Evolutionary conservation across 768 basidiomycete genomes (phyloP).

Genomic region (Ramaria rubella): DNA sequence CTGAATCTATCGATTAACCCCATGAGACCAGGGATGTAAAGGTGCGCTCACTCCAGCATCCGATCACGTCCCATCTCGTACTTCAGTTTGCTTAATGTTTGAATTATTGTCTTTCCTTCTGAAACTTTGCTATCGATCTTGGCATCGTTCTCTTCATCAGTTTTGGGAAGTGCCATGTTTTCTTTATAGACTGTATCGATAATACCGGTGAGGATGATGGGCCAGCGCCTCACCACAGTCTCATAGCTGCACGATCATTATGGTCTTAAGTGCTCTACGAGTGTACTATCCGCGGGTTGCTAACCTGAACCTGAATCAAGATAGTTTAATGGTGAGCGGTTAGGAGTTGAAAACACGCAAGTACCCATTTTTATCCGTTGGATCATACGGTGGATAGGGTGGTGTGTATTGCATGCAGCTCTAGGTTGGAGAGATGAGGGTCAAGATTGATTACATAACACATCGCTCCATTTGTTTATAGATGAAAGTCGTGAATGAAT

Average conservation of each 20-base stretch:
- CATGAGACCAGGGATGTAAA: not conserved
- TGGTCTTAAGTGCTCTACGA: slow-evolving; percentile 4
- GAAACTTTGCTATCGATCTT: slow-evolving; percentile 35
- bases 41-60: slow-evolving; percentile 46
- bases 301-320: slow-evolving; percentile 55
- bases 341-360: not conserved
- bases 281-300: no score
- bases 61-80: slow-evolving; percentile 83
- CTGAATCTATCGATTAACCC: slow-evolving; percentile 31
- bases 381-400: slow-evolving; percentile 67
- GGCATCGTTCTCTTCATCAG: slow-evolving; percentile 14
- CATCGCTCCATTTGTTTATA: no score
- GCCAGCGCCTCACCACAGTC: slow-evolving; percentile 75
- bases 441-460: no score
- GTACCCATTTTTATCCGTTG: slow-evolving; percentile 59
- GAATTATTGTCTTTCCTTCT: slow-evolving; percentile 79
- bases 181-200: slow-evolving; percentile 42
- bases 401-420: slow-evolving; percentile 43
- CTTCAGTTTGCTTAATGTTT: slow-evolving; percentile 68
- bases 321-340: no score
- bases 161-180: slow-evolving; percentile 17
- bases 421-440: no score
- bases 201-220: slow-evolving; percentile 60
- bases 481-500: no score
- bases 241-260: slow-evolving; percentile 58